Conservation (phyloP, 192 early-diverging fungal genomes). For the Paraglomus occultum region DNA sequence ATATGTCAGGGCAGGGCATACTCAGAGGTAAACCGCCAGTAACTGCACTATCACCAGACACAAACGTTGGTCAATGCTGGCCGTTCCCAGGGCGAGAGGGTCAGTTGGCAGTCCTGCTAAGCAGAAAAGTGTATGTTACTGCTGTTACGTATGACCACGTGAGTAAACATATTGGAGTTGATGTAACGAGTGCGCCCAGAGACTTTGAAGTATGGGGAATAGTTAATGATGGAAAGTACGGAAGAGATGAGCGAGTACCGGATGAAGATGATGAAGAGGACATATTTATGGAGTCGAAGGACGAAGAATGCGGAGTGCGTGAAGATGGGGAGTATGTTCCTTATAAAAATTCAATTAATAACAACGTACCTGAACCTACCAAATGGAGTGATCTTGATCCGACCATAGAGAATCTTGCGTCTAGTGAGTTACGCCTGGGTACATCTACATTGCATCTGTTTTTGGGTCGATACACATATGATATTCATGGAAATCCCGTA, state of each 20-base stretch:
- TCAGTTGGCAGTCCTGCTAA: conserved; percentile 59
- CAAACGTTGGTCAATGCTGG: conserved; percentile 74
- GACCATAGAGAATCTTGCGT: neutral
- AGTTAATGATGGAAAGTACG: conserved; percentile 19
- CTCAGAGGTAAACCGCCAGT: conserved; percentile 38
- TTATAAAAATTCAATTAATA: neutral
- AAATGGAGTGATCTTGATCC: neutral
- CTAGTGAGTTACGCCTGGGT: conserved; percentile 3
- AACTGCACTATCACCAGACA: conserved; percentile 44
- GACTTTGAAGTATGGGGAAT: conserved; percentile 65
- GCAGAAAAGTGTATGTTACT: conserved; percentile 52
- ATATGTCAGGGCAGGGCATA: conserved; percentile 21
- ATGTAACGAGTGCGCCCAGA: conserved; percentile 61
- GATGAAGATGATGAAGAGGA: conserved; percentile 1
- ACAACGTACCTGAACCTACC: neutral
- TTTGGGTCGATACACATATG: conserved; percentile 8
- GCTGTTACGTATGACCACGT: conserved; percentile 72
- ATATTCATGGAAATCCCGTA: conserved; percentile 31
- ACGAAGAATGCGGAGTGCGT: conserved; percentile 15
- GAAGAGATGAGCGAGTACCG: conserved; percentile 24
- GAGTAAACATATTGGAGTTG: conserved; percentile 51
- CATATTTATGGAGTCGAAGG: conserved; percentile 13
- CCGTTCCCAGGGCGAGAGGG: conserved; percentile 63
- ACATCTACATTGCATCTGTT: neutral
- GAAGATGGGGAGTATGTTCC: conserved; percentile 13